Percentiles rank a stretch among this genome's conserved stretches.
Conservation (phyloP, 2,329 filamentous ascomycete species). For the Sarocladium brachiariae region DNA sequence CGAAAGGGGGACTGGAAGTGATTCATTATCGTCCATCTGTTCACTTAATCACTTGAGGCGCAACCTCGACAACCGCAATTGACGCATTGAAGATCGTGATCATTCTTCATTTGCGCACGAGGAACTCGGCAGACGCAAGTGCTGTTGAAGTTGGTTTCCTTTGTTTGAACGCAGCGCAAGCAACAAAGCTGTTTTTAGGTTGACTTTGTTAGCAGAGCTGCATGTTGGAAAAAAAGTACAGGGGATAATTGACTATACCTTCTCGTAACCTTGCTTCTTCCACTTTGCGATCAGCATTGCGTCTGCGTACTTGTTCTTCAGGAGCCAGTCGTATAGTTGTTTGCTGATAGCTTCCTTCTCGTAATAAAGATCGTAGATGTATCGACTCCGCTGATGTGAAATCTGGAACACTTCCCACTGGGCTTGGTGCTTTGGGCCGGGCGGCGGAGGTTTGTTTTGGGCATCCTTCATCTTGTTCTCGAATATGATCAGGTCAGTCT, state of each 20-base stretch:
- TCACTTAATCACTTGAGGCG: conserved; percentile 66
- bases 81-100: conserved; percentile 86
- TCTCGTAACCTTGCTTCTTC: conserved; percentile 99
- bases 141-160: conserved; percentile 97
- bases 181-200: conserved; percentile 67
- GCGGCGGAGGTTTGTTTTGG: conserved; percentile 79
- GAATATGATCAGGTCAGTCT: conserved; percentile 80
- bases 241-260: conserved; percentile 49
- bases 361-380: conserved; percentile 97
- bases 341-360: conserved; percentile 93
- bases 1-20: background rate
- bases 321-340: conserved; percentile 86
- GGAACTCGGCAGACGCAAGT: conserved; percentile 97
- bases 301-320: conserved; percentile 96
- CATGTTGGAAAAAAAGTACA: too few species aligned
- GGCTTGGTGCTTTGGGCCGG: conserved; percentile 77
- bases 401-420: conserved; percentile 98
- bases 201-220: too few species aligned
- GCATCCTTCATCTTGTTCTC: conserved; percentile 92
- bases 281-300: conserved; percentile 96
- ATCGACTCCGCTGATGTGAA: conserved; percentile 81
- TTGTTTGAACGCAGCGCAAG: conserved; percentile 94
- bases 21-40: background rate
- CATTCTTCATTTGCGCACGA: conserved; percentile 80
- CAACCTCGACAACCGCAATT: conserved; percentile 92